Percentiles rank a stretch among this genome's conserved stretches.
Evolutionary conservation across 164 flowering plant species (phyloP).

Genomic region (Magnolia sinica): DNA sequence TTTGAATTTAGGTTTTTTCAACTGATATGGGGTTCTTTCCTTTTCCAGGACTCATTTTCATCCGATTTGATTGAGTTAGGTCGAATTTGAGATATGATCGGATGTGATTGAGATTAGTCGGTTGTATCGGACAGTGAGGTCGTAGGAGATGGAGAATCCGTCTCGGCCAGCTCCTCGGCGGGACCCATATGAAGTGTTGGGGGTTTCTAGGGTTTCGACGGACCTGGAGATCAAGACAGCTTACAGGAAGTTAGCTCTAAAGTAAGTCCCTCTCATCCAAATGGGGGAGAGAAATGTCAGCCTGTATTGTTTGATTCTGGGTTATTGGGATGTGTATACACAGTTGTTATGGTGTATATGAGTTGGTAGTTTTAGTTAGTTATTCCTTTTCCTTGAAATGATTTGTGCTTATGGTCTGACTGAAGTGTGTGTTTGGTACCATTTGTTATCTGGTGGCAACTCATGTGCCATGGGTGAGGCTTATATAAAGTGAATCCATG

Average conservation of each 20-base stretch:
- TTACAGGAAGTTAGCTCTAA: constrained; percentile 21
- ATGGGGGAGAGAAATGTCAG: background rate
- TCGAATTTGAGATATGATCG: background rate
- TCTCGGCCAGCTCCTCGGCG: background rate
- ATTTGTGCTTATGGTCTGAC: no score
- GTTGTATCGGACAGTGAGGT: background rate
- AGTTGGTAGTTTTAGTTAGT: background rate
- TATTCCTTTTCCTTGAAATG: background rate
- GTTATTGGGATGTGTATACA: background rate
- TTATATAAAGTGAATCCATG: no score
- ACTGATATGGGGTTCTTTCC: background rate
- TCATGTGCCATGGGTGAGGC: no score
- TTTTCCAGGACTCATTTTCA: background rate
- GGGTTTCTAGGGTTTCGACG: constrained; percentile 24
- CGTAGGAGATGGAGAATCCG: background rate
- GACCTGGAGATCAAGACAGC: constrained; percentile 25
- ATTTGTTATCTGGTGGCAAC: no score
- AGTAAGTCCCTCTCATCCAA: constrained; percentile 12
- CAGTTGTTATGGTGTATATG: background rate
- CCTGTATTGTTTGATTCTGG: background rate
- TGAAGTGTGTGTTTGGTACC: no score
- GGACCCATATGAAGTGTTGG: constrained; percentile 25
- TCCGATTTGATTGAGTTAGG: constrained; percentile 3
- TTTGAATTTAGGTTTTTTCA: background rate
- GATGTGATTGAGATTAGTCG: constrained; percentile 8